Evolutionary conservation across 1,139 yeast species (phyloP).

Genomic region (Pichia sp.): DNA sequence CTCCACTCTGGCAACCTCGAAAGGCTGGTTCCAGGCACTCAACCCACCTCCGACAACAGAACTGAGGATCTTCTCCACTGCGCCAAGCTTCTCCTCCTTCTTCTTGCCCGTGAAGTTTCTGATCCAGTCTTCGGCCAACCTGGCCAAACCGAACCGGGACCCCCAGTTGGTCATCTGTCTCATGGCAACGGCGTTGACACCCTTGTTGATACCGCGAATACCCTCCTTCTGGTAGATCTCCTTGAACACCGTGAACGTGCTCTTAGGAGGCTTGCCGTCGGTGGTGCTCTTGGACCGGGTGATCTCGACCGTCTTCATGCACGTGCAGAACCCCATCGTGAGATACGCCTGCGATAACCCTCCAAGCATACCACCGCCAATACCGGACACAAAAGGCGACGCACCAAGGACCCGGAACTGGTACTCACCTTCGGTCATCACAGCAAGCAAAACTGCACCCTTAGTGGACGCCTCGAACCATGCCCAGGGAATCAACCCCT

Average conservation of each 20-base stretch:
- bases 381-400: conserved; percentile 74
- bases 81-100: conserved; percentile 58
- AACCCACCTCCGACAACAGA: conserved; percentile 94
- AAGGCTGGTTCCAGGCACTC: conserved; percentile 98
- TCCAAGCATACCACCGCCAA: conserved; percentile 92
- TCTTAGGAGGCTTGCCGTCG: conserved; percentile 63
- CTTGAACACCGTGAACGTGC: conserved; percentile 80
- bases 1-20: conserved; percentile 94
- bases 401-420: conserved; percentile 61
- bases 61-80: conserved; percentile 79
- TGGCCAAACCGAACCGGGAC: conserved; percentile 86
- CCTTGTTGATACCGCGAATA: conserved; percentile 89
- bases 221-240: conserved; percentile 85
- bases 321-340: conserved; percentile 96
- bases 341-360: conserved; percentile 95
- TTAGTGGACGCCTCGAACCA: conserved; percentile 98
- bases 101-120: conserved; percentile 53
- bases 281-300: conserved; percentile 81
- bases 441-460: conserved; percentile 92
- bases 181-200: conserved; percentile 98
- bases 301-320: conserved; percentile 97
- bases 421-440: conserved; percentile 88
- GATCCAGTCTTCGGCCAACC: conserved; percentile 86
- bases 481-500: conserved; percentile 98
- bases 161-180: conserved; percentile 99